Base-by-base conservation (phyloP, 768 basidiomycete species). In the Daedalea quercina region DNA sequence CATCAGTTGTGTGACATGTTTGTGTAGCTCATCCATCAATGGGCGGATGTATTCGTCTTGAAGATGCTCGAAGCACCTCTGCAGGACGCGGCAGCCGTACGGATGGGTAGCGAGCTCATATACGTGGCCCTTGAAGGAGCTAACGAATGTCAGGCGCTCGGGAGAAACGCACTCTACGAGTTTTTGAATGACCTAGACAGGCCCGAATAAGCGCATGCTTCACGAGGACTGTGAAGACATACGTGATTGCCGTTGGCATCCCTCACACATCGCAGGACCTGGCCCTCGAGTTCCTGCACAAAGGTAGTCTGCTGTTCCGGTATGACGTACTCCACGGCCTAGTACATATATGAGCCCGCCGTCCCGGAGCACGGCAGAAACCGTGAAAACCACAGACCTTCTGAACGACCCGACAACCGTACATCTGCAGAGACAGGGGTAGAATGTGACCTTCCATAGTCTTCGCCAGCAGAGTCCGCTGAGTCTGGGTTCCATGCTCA, bases 191-290 rank as follows among this genome's bases (percentile, higher is more conserved):
- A 90, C 89, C 87, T 90, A 56, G 34, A 51, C 3, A 56, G 24
- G 13, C 11, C 48, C 25, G 47, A 31, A 44, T 2, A n/a, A 31
- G 50, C 28, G 50, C 50, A 45, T 19, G 48, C 37, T 17, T 49
- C 56, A 47, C 60, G 44, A 33, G 9, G 4, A 24, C 20, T 8
- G 19, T 47, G 25, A 25, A 31, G 7, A 69, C 79, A 55, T 67
- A 96, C 94, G 70, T 98, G 94, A 61, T 98, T 98, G 52, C 90
- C 93, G 61, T 97, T 94, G 19, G 86, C 80, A 62, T 95, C 91
- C 63, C 87, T 87, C 55, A 95, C 90, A 61, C 91, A 94, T 60
- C 80, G 80, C 47, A 97, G 71, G 26, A 95, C 81, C 60, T 90
- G 81, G 0, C 80, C 78, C 55, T 91, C 85, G 41, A 97, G 74